phyloP scores from a whole-genome alignment of 2,329 filamentous ascomycete genomes.

The Exophiala mesophila region DNA sequence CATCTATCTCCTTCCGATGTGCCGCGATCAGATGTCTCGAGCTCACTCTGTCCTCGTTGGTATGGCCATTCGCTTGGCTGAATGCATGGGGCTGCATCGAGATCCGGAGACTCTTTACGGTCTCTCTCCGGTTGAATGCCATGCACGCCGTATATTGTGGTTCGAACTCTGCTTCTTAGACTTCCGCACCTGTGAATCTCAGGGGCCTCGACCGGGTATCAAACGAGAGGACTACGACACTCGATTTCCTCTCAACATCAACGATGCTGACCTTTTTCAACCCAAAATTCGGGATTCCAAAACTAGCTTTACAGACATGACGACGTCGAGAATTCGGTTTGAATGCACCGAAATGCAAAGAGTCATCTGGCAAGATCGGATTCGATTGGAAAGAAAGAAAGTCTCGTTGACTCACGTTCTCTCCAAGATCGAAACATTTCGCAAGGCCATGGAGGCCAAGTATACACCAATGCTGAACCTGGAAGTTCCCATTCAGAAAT shows the following conservation, averaged over 20 bases:
- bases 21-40: slow-evolving; percentile 65
- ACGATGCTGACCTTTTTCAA: slow-evolving; percentile 57
- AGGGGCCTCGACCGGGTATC: slow-evolving; percentile 66
- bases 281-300: slow-evolving; percentile 42
- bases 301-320: slow-evolving; percentile 61
- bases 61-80: slow-evolving; percentile 66
- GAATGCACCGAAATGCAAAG: slow-evolving; percentile 71
- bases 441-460: slow-evolving; percentile 58
- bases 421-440: slow-evolving; percentile 64
- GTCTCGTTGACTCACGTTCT: slow-evolving; percentile 61
- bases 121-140: slow-evolving; percentile 62
- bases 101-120: slow-evolving; percentile 61
- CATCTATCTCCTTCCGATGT: slow-evolving; percentile 64
- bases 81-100: slow-evolving; percentile 71
- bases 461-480: slow-evolving; percentile 62
- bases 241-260: slow-evolving; percentile 64
- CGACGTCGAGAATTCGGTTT: slow-evolving; percentile 63
- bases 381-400: slow-evolving; percentile 58
- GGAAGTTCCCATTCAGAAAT: slow-evolving; percentile 56
- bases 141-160: slow-evolving; percentile 68
- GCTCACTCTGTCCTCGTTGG: slow-evolving; percentile 69
- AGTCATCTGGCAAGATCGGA: slow-evolving; percentile 63
- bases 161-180: slow-evolving; percentile 74
- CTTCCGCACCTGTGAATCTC: slow-evolving; percentile 67
- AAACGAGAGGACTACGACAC: slow-evolving; percentile 72